Percentiles rank a stretch among this genome's conserved stretches.
phyloP scores from a whole-genome alignment of 2,329 filamentous ascomycete genomes.

The Phialocephala sp. region DNA sequence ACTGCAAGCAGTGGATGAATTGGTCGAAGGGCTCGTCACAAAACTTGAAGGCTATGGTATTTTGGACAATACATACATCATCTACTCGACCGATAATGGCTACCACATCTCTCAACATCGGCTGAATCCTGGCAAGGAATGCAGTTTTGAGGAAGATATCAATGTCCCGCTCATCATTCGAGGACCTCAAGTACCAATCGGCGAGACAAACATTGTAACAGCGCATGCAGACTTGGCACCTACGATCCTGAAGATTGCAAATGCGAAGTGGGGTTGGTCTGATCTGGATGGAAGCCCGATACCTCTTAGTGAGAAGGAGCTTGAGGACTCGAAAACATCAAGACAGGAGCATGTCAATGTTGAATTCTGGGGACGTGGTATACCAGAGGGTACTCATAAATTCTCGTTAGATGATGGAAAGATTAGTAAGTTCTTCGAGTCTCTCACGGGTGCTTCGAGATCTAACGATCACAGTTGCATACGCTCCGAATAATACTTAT shows the following conservation, averaged over 20 bases:
- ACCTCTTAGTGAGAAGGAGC: conserved; percentile 40
- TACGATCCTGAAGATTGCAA: conserved; percentile 51
- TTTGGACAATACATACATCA: conserved; percentile 58
- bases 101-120: conserved; percentile 60
- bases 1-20: conserved; percentile 61
- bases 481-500: conserved; percentile 53
- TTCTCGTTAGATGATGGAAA: conserved; percentile 39
- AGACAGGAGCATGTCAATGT: conserved; percentile 55
- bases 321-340: conserved; percentile 30
- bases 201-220: conserved; percentile 51
- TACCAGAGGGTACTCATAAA: conserved; percentile 37
- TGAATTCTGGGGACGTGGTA: conserved; percentile 50
- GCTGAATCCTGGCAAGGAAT: conserved; percentile 55
- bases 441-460: background rate
- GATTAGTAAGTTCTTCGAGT: conserved; percentile 26
- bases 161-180: conserved; percentile 61
- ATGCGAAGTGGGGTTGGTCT: conserved; percentile 45
- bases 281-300: conserved; percentile 55
- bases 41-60: conserved; percentile 48
- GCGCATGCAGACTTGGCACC: conserved; percentile 60
- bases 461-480: conserved; percentile 23
- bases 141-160: conserved; percentile 57
- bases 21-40: conserved; percentile 54
- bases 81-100: conserved; percentile 63
- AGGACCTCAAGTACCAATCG: conserved; percentile 58